These are phyloP conservation scores for Fusarium sp. DNA, from an alignment of 2,329 filamentous ascomycete genomes.

Conservation along the genomic window DNA sequence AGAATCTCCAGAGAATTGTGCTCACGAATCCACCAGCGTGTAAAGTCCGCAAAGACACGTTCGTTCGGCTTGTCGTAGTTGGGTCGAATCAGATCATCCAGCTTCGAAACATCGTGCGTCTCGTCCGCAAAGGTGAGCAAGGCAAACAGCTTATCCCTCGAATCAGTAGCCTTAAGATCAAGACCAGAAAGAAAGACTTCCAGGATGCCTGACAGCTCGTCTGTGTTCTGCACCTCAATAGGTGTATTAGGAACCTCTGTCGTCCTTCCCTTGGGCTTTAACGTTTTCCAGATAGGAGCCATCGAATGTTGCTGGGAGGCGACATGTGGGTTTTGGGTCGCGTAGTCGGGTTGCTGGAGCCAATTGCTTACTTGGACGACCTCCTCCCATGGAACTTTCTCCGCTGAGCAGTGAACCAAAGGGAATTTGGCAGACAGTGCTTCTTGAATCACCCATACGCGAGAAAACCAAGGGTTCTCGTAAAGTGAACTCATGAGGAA, in stretches of 20 bases:
- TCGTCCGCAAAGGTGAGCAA: conserved; percentile 31
- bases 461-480: conserved; percentile 29
- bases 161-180: conserved; percentile 33
- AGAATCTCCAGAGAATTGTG: conserved; percentile 25
- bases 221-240: not conserved
- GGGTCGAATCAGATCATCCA: conserved; percentile 28
- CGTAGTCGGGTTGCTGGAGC: conserved; percentile 7
- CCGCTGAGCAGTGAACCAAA: not conserved
- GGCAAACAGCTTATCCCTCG: conserved; percentile 31
- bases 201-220: conserved; percentile 8
- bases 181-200: conserved; percentile 30
- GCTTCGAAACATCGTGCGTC: not conserved
- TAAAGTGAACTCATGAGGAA: conserved; percentile 30
- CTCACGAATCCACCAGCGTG: conserved; percentile 32
- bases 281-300: conserved; percentile 28
- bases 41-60: conserved; percentile 35
- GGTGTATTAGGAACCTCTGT: not conserved
- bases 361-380: conserved; percentile 16
- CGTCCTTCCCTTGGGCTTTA: conserved; percentile 11
- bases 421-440: conserved; percentile 15
- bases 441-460: conserved; percentile 36
- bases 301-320: conserved; percentile 19
- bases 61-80: conserved; percentile 30
- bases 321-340: conserved; percentile 19
- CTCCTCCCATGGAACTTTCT: conserved; percentile 23